Percentiles rank a stretch among this genome's conserved stretches.
Evolutionary conservation across 345 rosid genomes (phyloP).

Genomic region (Corymbia maculata): DNA sequence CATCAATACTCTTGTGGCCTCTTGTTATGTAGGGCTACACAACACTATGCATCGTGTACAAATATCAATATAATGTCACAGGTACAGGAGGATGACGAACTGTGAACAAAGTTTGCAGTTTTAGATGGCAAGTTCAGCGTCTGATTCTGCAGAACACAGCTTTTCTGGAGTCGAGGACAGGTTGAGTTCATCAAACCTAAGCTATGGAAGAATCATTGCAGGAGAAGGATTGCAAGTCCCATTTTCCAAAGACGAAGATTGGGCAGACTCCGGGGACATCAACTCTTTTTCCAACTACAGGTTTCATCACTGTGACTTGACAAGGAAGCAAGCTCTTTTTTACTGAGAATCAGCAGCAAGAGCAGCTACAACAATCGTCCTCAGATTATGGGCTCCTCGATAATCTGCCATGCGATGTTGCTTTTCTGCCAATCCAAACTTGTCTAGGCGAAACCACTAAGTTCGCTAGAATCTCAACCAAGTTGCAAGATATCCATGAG

Average conservation of each 20-base stretch:
- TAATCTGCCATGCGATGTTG: neutral
- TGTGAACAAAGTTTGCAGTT: neutral
- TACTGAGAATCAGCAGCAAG: conserved; percentile 8
- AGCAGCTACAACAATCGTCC: neutral
- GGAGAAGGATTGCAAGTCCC: neutral
- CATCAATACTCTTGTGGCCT: neutral
- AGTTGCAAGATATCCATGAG: neutral
- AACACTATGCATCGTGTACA: neutral
- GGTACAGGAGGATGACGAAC: neutral
- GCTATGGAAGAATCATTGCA: neutral
- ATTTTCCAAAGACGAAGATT: neutral
- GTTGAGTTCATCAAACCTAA: conserved; percentile 5
- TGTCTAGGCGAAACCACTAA: conserved; percentile 10
- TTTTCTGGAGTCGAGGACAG: conserved; percentile 3
- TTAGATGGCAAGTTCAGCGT: conserved; percentile 3
- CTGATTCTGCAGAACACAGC: neutral
- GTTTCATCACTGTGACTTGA: neutral
- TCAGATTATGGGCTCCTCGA: conserved; percentile 9
- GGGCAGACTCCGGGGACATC: neutral
- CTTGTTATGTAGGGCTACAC: neutral
- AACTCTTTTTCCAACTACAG: conserved; percentile 4
- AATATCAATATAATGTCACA: neutral
- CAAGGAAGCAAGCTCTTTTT: neutral
- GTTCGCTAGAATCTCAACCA: neutral
- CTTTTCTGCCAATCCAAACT: conserved; percentile 13